Base-by-base conservation (phyloP, 2,329 filamentous ascomycete species). In the Dothistroma septosporum region DNA sequence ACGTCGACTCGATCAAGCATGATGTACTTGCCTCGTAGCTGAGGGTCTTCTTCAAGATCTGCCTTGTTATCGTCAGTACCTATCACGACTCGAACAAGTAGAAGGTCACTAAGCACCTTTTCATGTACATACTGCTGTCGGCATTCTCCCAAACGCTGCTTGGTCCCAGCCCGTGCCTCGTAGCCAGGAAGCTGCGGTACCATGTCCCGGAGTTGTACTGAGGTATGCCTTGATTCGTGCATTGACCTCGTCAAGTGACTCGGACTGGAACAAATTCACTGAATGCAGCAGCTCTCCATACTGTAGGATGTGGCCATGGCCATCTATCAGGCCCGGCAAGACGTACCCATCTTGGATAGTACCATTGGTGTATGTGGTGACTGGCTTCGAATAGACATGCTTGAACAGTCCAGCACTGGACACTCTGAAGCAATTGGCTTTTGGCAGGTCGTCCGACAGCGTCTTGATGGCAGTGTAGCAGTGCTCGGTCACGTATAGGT, bases 1-100 rank as follows among this genome's bases (percentile, higher is more conserved):
- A 53, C 50, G 50, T 53, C 50, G 8, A 53, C 31, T 4, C 50
- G 50, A 53, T 53, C 50, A 11, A 53, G 50, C 50, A 53, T 53
- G 50, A 53, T 53, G 50, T 32, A 53, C 31, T 53, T 53, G 50
- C 50, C 50, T 53, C 21, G 9, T 6, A 53, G 50, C 14, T 32
- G 6, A 32, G n/a, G 31, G 16, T 53, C 50, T n/a, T 53, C 10
- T 2, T 53, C 50, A 32, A 53, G 50, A 19, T 53, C 50, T 53
- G 31, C 21, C 46, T 49, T 49, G 4, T 2, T 4, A 19, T 3
- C 21, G 46, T 49, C 22, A 49, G 46, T 22, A n/a, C n/a, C n/a
- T n/a, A n/a, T n/a, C n/a, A n/a, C 24, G 3, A 28, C 24, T 6
- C 24, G 24, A 28, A 6, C 24, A 28, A 6, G 24, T 28, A 28